Percentiles rank a stretch among this genome's conserved stretches.
phyloP scores from a whole-genome alignment of 257 asterid genomes.

The Salvia hispanica region DNA sequence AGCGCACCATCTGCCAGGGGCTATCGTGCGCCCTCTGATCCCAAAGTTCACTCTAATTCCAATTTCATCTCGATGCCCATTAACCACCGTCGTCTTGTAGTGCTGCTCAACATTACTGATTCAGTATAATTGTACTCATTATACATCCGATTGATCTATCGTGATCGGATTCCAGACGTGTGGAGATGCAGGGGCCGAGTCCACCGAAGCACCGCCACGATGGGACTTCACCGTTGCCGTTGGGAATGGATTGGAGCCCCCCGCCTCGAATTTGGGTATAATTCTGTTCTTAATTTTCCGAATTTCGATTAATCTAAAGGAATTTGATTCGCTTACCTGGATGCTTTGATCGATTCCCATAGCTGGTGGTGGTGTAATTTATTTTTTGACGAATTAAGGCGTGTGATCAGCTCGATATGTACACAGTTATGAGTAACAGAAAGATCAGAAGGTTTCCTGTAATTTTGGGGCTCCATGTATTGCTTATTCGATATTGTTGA shows the following conservation, averaged over 20 bases:
- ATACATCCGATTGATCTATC: slow-evolving; percentile 37
- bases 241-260: slow-evolving; percentile 99
- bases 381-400: slow-evolving; percentile 10
- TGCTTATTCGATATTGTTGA: slow-evolving; percentile 12
- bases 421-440: slow-evolving; percentile 4
- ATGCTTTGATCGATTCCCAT: slow-evolving; percentile 21
- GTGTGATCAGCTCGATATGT: slow-evolving; percentile 31
- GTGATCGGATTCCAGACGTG: slow-evolving; percentile 30
- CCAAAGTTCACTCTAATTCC: slow-evolving; percentile 29
- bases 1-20: slow-evolving; percentile 34
- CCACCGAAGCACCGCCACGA: slow-evolving; percentile 98
- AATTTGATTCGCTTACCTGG: slow-evolving; percentile 5
- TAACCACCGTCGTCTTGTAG: not conserved
- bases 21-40: slow-evolving; percentile 38
- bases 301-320: slow-evolving; percentile 18
- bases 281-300: not conserved
- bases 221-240: slow-evolving; percentile 97
- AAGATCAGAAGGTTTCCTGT: not conserved
- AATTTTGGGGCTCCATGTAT: slow-evolving; percentile 13
- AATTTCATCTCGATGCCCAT: not conserved
- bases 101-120: slow-evolving; percentile 13
- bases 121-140: slow-evolving; percentile 24
- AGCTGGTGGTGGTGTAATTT: slow-evolving; percentile 19
- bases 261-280: slow-evolving; percentile 93
- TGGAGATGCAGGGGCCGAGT: slow-evolving; percentile 78